Evolutionary conservation across 352 stramenopile genomes (phyloP), one percentile per base, ranked within the genome.

Genomic region (Pythium chondricola): DNA sequence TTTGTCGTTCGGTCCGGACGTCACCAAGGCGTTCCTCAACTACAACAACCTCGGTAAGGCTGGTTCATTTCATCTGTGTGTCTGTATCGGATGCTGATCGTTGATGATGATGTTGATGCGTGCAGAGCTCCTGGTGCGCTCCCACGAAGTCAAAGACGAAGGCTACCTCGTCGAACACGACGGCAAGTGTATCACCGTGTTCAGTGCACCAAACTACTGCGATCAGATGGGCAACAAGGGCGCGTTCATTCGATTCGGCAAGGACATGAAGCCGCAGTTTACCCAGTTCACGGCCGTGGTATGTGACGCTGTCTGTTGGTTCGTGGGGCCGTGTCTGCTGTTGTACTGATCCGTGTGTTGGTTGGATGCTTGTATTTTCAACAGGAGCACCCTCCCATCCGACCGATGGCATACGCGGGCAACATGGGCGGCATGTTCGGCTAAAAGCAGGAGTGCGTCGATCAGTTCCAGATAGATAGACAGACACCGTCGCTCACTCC

Each of bases 181-280:
- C 41, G 96, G 96, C 44, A 98, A 98, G 65, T 98, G 96, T 52
- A 98, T 99, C 60, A 99, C 97, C 8, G 93, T 99, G 25, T 99
- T 99, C 63, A 98, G 82, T 24, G 97, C 97, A 32, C 96, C 97
- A 10, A 99, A 99, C 67, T 99, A 99, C 70, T 99, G 97, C 67
- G 93, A 98, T 57, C 87, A 97, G 50, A 99, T 99, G 95, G 97
- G 96, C 40, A 99, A 99, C 71, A 99, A 99, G 72, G 97, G 96
- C 40, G 97, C 96, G 10, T 98, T 98, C 65, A 99, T 99, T 65
- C 93, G 95, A 52, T 99, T 99, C 74, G 90, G 89, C 51, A 79
- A 90, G 47, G 78, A 93, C 43, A 87, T 98, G 74, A 87, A 98
- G 74, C 96, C 96, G 4, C 79, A 85, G 36, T 98, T 98, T 63